These are phyloP conservation scores for Murraya koenigii DNA, from an alignment of 345 rosid species.

Conservation along the genomic window DNA sequence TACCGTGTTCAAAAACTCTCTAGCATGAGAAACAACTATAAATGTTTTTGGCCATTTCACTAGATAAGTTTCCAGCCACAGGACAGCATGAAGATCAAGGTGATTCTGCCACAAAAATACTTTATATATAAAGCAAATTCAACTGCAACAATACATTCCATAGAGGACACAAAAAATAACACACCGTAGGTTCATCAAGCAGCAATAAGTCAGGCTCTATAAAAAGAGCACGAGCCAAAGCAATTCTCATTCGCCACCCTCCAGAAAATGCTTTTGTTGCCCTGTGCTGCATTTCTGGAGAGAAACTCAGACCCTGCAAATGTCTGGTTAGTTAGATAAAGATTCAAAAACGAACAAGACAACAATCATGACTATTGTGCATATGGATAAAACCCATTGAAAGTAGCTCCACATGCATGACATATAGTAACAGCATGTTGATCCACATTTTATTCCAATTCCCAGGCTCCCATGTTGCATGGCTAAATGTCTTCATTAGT, in stretches of 20 bases:
- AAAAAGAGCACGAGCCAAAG: constrained; percentile 93
- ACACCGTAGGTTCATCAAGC: constrained; percentile 97
- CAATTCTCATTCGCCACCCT: constrained; percentile 99
- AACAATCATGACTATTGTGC: neutral
- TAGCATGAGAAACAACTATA: constrained; percentile 96
- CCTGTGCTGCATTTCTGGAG: constrained; percentile 86
- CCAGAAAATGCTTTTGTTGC: constrained; percentile 92
- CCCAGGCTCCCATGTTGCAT: neutral
- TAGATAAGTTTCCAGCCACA: constrained; percentile 94
- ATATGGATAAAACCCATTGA: neutral
- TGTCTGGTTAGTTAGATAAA: constrained; percentile 7
- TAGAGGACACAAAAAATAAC: constrained; percentile 17
- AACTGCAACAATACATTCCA: neutral
- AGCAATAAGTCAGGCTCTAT: constrained; percentile 94
- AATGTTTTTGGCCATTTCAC: constrained; percentile 97
- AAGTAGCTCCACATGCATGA: constrained; percentile 9
- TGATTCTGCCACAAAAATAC: constrained; percentile 66
- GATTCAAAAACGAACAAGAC: neutral
- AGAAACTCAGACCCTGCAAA: constrained; percentile 94
- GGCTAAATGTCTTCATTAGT: neutral
- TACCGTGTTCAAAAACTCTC: constrained; percentile 97
- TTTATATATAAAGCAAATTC: constrained; percentile 10
- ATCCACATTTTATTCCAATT: neutral
- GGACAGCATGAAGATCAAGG: constrained; percentile 98
- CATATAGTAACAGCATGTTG: neutral